Conservation (phyloP, 1,284 basidiomycete genomes). For the Mrakiaceae sp. region DNA sequence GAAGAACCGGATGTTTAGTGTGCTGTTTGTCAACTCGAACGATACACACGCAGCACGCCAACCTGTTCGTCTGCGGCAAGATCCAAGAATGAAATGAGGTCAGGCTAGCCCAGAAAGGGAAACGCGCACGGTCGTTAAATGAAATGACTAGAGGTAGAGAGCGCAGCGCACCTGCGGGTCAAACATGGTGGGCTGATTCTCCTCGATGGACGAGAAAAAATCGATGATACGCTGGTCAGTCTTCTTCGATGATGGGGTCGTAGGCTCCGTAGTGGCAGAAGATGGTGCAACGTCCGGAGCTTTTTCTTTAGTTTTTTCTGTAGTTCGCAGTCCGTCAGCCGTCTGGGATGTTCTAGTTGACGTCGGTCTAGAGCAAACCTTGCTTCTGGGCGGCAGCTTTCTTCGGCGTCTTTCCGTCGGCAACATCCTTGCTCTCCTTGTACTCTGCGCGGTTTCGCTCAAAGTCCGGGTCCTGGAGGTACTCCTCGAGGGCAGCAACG, state of each 20-base stretch:
- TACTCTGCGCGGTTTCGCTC: constrained; percentile 90
- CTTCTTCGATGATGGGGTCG: constrained; percentile 12
- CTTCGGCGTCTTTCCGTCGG: constrained; percentile 40
- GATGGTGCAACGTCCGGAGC: background rate
- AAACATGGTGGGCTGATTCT: constrained; percentile 63
- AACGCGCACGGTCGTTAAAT: background rate
- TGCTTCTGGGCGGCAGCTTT: background rate
- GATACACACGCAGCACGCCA: no score
- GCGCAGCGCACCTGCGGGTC: constrained; percentile 39
- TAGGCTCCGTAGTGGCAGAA: constrained; percentile 2
- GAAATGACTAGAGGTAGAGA: background rate
- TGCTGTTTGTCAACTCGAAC: constrained; percentile 18
- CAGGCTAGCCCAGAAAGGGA: background rate
- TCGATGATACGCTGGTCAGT: constrained; percentile 48
- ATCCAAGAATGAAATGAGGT: no score
- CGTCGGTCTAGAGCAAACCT: no score
- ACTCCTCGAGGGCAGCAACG: constrained; percentile 87
- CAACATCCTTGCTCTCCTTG: constrained; percentile 67
- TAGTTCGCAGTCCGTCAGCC: no score
- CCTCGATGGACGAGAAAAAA: constrained; percentile 86
- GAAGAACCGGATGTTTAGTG: constrained; percentile 16
- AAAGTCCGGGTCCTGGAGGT: constrained; percentile 89
- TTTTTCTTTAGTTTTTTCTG: no score
- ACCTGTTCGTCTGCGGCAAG: constrained; percentile 39
- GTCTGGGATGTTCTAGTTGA: no score